These are phyloP conservation scores for Phytophthora pseudosyringae DNA, from an alignment of 352 stramenopile species.

Conservation along the genomic window DNA sequence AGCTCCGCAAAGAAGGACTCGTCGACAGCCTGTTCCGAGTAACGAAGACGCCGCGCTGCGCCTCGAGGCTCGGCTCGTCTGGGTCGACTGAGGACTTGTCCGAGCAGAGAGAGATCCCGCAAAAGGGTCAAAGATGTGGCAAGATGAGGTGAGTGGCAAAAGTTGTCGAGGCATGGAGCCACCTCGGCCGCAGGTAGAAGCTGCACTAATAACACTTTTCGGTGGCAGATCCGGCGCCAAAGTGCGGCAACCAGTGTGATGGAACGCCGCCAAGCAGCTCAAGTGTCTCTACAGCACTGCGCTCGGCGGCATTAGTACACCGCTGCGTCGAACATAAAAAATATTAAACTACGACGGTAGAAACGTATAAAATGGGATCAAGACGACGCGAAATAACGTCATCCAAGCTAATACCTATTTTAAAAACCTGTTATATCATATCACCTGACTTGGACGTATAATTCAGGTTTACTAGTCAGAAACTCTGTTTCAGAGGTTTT, in stretches of 20 bases:
- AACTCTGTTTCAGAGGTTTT: constrained; percentile 20
- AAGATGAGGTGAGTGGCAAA: constrained; percentile 28
- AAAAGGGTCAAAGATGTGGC: constrained; percentile 27
- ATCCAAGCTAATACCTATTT: background rate
- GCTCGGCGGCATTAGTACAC: constrained; percentile 16
- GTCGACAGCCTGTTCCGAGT: constrained; percentile 17
- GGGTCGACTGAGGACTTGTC: background rate
- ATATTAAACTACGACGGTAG: background rate
- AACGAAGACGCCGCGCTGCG: constrained; percentile 12
- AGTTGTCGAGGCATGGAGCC: constrained; percentile 25
- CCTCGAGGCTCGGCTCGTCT: constrained; percentile 13
- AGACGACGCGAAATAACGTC: constrained; percentile 25
- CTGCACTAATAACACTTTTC: constrained; percentile 2
- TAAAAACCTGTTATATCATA: background rate
- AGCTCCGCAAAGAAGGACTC: constrained; percentile 14
- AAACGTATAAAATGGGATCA: constrained; percentile 1
- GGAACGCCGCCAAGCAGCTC: constrained; percentile 26
- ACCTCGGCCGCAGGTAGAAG: constrained; percentile 10
- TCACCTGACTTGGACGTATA: background rate
- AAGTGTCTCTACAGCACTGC: constrained; percentile 10
- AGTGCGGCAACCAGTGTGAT: constrained; percentile 1
- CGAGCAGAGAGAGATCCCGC: constrained; percentile 21
- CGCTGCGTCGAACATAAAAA: constrained; percentile 25
- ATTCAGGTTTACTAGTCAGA: background rate
- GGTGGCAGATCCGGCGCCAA: constrained; percentile 5